Evolutionary conservation across 2,329 filamentous ascomycete species (phyloP), one percentile per base, ranked within the genome.

Genomic region (Neonectria coccinea): DNA sequence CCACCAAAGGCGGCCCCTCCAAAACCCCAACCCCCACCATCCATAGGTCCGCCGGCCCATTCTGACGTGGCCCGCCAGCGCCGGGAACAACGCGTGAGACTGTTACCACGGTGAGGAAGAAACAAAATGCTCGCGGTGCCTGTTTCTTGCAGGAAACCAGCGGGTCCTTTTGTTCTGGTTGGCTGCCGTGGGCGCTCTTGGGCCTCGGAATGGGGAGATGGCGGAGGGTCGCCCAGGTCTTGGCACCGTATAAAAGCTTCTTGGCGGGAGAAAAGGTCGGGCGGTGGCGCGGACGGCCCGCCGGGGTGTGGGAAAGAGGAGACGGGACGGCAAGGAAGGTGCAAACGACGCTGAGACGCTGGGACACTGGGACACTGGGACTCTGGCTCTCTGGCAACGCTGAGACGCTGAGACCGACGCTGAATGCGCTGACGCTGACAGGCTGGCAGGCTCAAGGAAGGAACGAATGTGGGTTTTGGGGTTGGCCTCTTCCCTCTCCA

Each of bases 21-120:
- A 27, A 51, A 62, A 62, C 59, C 52, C 59, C 59, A 62, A 57
- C 59, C 60, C 59, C 60, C 60, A 63, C 53, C 22, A n/a, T 27
- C 44, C 20, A 48, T 25, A 25, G 25, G 25, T 25, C 25, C 25
- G 25, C 48, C 55, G 31, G 33, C 18, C 50, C 50, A 63, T 63
- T 63, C 61, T 59, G 61, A 64, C 61, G 61, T 64, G 61, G 61
- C 61, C 25, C 48, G 47, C 47, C 33, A 16, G 45, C 39, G 47
- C 47, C 33, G 22, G 45, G 42, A 39, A 50, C 54, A 47, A 31
- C 44, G 50, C 48, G 25, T 9, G n/a, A 18, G 18, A n/a, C 16
- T 50, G 45, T 16, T 27, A 16, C 27, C 16, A 8, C n/a, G n/a
- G 5, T 3, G 25, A 25, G 48, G 20, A 29, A 51, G 25, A 18